Percentiles rank a stretch among this genome's conserved stretches.
Conservation (phyloP, 2,329 filamentous ascomycete species). For the Arthrobotrys sphaeroides region DNA sequence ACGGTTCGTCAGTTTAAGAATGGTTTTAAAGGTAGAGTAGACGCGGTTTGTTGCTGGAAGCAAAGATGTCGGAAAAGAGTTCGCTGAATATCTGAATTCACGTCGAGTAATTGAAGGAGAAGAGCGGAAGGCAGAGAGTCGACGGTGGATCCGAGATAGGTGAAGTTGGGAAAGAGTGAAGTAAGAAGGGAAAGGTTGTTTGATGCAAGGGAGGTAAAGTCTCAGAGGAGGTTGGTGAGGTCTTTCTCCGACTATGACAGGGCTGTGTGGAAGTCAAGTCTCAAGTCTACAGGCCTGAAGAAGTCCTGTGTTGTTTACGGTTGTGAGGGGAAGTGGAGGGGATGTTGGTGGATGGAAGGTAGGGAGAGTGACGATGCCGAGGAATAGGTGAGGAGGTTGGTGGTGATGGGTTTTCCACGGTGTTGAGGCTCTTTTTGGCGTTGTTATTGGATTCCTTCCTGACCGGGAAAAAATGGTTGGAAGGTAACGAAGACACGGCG, state of each 20-base stretch:
- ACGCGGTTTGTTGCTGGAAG: background rate
- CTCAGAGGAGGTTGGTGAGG: conserved; percentile 12
- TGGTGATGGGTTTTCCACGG: conserved; percentile 29
- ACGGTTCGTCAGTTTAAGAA: conserved; percentile 8
- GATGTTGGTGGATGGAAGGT: background rate
- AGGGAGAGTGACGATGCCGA: conserved; percentile 16
- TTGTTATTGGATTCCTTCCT: conserved; percentile 36
- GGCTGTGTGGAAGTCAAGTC: background rate
- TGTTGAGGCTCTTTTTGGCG: conserved; percentile 40
- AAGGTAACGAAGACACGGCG: no score
- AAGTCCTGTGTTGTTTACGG: background rate
- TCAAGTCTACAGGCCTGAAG: no score
- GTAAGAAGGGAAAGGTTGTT: background rate
- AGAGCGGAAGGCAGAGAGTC: background rate
- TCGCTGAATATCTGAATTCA: background rate
- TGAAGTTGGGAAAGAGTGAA: background rate
- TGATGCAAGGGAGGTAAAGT: conserved; percentile 6
- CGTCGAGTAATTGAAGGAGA: conserved; percentile 2
- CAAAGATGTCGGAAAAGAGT: background rate
- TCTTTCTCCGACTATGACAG: background rate
- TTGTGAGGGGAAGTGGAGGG: no score
- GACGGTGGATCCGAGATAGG: conserved; percentile 1
- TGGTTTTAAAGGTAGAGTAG: conserved; percentile 1
- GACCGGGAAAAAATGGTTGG: conserved; percentile 1
- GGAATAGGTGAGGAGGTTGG: conserved; percentile 38